Percentiles rank a stretch among this genome's conserved stretches.
phyloP scores from a whole-genome alignment of 2,329 filamentous ascomycete species.

The Beauveria caledonica region DNA sequence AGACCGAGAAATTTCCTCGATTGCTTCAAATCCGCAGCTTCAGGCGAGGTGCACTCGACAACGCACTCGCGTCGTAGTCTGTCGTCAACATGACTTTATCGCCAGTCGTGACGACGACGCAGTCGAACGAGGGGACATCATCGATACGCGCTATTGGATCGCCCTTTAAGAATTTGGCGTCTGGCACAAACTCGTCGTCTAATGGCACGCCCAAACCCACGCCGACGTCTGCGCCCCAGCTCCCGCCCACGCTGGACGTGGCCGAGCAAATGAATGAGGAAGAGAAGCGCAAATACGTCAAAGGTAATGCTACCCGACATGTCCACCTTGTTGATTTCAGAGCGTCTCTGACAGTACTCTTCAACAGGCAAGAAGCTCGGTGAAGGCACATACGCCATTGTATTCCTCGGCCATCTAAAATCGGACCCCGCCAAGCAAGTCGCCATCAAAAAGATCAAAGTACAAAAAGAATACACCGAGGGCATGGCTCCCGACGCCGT shows the following conservation, averaged over 20 bases:
- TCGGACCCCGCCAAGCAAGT: conserved; percentile 65
- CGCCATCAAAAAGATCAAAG: conserved; percentile 90
- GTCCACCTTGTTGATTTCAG: not conserved
- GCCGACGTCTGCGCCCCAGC: conserved; percentile 21
- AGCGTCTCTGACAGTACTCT: not conserved
- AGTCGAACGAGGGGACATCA: conserved; percentile 23
- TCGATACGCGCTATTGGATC: conserved; percentile 29
- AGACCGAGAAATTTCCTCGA: too few relatives aligned
- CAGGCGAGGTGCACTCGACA: not conserved
- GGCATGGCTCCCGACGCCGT: conserved; percentile 92
- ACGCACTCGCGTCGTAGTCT: not conserved
- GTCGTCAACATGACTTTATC: conserved; percentile 35
- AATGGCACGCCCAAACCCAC: conserved; percentile 37
- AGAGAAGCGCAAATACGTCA: conserved; percentile 82
- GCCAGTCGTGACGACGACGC: conserved; percentile 34
- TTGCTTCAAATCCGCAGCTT: too few relatives aligned
- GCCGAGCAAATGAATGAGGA: conserved; percentile 77
- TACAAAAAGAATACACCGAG: conserved; percentile 78
- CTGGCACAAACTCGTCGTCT: conserved; percentile 29
- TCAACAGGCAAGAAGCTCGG: conserved; percentile 74
- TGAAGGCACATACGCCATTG: conserved; percentile 93
- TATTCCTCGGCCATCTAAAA: conserved; percentile 79
- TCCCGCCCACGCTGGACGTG: conserved; percentile 43
- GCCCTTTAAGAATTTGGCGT: conserved; percentile 34
- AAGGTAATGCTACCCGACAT: conserved; percentile 44